These are phyloP conservation scores for Astrephomene gubernaculifera DNA, from an alignment of 139 green algal species.

Conservation along the genomic window DNA sequence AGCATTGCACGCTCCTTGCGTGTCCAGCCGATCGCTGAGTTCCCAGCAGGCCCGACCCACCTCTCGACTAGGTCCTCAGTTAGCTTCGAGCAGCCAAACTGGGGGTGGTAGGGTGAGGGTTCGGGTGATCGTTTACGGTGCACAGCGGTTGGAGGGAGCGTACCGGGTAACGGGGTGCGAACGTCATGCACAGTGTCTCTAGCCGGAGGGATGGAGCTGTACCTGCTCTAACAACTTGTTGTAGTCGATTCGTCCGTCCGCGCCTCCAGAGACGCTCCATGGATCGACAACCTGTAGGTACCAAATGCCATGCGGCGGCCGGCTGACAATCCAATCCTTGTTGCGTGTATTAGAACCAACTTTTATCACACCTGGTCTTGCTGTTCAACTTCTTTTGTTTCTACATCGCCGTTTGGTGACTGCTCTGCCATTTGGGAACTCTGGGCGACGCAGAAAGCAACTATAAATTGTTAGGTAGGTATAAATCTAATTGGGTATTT, in stretches of 20 bases:
- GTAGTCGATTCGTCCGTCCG: conserved; percentile 96
- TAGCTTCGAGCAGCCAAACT: conserved; percentile 68
- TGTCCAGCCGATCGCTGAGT: too few species aligned
- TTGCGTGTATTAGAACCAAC: too few species aligned
- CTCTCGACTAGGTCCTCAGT: conserved; percentile 55
- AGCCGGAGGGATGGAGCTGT: too few species aligned
- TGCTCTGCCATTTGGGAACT: conserved; percentile 41
- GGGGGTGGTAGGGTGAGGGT: background rate
- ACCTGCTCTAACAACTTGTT: conserved; percentile 91
- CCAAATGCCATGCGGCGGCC: background rate
- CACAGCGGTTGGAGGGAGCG: too few species aligned
- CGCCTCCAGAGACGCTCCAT: conserved; percentile 91
- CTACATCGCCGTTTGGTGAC: background rate
- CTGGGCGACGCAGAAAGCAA: too few species aligned
- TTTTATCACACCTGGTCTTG: conserved; percentile 39
- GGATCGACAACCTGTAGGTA: conserved; percentile 73
- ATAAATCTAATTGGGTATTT: too few species aligned
- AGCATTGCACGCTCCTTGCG: too few species aligned
- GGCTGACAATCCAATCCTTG: background rate
- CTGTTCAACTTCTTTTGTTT: background rate
- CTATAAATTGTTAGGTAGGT: too few species aligned
- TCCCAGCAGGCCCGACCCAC: conserved; percentile 47
- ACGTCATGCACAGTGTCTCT: background rate
- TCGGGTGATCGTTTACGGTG: too few species aligned
- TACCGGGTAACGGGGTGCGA: background rate